Evolutionary conservation across 148 eudicot genomes (phyloP), one percentile per base, ranked within the genome.

Genomic region (Simmondsia chinensis): DNA sequence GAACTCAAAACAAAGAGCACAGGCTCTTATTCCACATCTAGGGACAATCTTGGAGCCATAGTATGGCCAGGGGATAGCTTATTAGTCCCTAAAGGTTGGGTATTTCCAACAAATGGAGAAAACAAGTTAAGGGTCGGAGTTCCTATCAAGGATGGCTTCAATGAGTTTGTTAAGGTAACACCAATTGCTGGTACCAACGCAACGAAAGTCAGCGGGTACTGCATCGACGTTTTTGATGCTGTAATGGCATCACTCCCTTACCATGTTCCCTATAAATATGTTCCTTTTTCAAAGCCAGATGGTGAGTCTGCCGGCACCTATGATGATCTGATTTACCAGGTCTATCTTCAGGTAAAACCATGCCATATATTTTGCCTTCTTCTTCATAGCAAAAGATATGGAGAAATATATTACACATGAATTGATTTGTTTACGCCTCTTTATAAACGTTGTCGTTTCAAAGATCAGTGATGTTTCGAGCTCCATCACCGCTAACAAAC

Each of bases 41-140:
- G 43, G 32, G 51, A 57, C 1, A 49, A 73, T 33, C 73, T 78
- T 36, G 50, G 47, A 22, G 2, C 61, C 33, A 64, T 78, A 11
- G 56, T 62, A 39, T 81, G 91, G 91, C 96, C 95, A 0, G 87
- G 96, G 5, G 71, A 66, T 20, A 29, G 61, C 2, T 25, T 28
- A 8, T 11, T 6, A 6, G 38, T 50, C 3, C 93, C 93, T 1
- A 70, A 58, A 68, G 83, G 81, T 20, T 82, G 91, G 87, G 93
- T 75, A 22, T 34, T 53, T 26, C 73, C 86, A 6, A 54, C 77
- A 13, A 62, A 65, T 31, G 82, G 62, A 40, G n/a, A n/a, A n/a
- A 72, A 57, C 30, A 52, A 42, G 28, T 41, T 82, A 46, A 64
- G 29, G 39, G 46, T 82, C 8, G 79, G 68, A 37, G 73, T 79